A percentile compares a stretch with the other conserved stretches of the same genome.
Evolutionary conservation across 1,284 basidiomycete species (phyloP).

Genomic region (Coniophora puteana): DNA sequence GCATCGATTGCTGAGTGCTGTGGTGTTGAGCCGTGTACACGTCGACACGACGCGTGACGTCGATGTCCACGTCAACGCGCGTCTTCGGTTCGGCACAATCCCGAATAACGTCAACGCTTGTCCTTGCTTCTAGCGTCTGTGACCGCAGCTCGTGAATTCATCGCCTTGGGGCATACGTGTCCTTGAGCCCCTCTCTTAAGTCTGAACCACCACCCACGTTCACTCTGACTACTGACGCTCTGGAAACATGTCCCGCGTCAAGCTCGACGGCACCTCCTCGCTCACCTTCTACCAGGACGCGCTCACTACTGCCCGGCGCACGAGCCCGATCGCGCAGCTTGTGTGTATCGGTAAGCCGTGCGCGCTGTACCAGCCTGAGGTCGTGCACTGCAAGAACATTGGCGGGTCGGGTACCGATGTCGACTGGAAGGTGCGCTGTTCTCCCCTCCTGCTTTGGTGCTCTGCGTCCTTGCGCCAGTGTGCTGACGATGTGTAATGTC

Average conservation of each 20-base stretch:
- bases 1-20: no score
- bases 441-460: slow-evolving; percentile 2
- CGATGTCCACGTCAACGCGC: no score
- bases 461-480: background rate
- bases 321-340: slow-evolving; percentile 71
- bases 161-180: no score
- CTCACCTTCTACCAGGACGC: slow-evolving; percentile 78
- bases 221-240: background rate
- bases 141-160: no score
- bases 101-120: no score
- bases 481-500: slow-evolving; percentile 10
- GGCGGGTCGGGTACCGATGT: slow-evolving; percentile 74
- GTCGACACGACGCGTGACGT: no score
- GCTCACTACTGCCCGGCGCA: slow-evolving; percentile 65
- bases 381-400: slow-evolving; percentile 79
- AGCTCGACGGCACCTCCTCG: slow-evolving; percentile 66
- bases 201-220: no score
- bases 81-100: no score
- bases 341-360: slow-evolving; percentile 80
- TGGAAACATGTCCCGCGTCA: slow-evolving; percentile 64
- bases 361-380: slow-evolving; percentile 73
- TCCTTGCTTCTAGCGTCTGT: no score
- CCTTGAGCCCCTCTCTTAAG: no score
- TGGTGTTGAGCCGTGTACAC: no score
- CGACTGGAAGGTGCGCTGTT: slow-evolving; percentile 73